Evolutionary conservation across 2,329 filamentous ascomycete species (phyloP).

Genomic region (Colletotrichum lentis): DNA sequence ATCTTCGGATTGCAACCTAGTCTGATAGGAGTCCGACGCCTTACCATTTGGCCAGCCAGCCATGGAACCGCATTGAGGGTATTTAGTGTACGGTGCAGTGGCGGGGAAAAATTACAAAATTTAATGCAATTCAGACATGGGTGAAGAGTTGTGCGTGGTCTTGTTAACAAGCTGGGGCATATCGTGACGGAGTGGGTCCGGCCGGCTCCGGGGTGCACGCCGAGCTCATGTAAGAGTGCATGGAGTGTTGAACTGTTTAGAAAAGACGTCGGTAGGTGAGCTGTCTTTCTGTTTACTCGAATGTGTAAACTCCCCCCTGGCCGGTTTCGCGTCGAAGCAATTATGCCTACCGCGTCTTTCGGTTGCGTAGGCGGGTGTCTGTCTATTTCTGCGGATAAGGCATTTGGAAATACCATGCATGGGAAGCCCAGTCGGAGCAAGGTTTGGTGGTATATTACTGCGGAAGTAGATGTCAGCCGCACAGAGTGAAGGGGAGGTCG

Average conservation of each 20-base stretch:
- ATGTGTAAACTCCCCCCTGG: too few relatives aligned
- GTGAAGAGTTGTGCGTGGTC: neutral
- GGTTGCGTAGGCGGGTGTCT: too few relatives aligned
- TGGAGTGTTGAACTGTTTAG: too few relatives aligned
- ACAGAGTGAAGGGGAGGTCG: too few relatives aligned
- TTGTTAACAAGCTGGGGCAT: neutral
- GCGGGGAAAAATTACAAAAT: neutral
- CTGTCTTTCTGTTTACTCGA: neutral
- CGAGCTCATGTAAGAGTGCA: neutral
- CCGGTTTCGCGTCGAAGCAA: too few relatives aligned
- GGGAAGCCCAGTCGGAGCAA: too few relatives aligned
- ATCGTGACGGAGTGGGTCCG: neutral
- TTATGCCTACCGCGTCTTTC: too few relatives aligned
- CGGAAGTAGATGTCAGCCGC: too few relatives aligned
- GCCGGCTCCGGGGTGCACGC: neutral
- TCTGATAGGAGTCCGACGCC: slow-evolving; percentile 34
- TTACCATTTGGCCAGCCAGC: slow-evolving; percentile 37
- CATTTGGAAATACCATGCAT: too few relatives aligned
- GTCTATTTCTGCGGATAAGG: too few relatives aligned
- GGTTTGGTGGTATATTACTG: too few relatives aligned
- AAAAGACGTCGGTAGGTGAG: neutral
- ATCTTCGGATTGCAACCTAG: slow-evolving; percentile 24
- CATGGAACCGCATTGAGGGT: accelerated
- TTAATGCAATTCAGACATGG: neutral
- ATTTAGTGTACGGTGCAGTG: accelerated